These are phyloP conservation scores for Pyrenochaeta sp. DNA, from an alignment of 2,329 filamentous ascomycete genomes.

Conservation along the genomic window DNA sequence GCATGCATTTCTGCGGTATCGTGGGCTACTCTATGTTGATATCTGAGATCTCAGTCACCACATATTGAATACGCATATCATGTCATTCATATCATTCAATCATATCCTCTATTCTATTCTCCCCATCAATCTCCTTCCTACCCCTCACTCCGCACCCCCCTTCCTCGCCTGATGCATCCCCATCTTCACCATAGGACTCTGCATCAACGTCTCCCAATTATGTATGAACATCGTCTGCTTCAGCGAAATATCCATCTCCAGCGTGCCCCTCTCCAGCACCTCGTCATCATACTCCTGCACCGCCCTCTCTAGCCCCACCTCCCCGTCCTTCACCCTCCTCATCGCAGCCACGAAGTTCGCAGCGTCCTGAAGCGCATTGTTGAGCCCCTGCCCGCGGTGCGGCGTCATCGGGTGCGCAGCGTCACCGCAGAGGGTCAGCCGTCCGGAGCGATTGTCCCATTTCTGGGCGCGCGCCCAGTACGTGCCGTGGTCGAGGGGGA, in stretches of 20 bases:
- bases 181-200: constrained; percentile 39
- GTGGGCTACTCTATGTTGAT: background rate
- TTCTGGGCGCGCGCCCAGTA: constrained; percentile 39
- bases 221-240: constrained; percentile 52
- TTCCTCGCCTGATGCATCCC: constrained; percentile 15
- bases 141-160: background rate
- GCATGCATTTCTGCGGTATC: background rate
- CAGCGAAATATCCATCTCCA: constrained; percentile 55
- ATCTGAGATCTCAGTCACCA: background rate
- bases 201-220: constrained; percentile 45
- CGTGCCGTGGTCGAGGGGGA: constrained; percentile 40
- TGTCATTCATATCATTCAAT: background rate
- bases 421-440: constrained; percentile 47
- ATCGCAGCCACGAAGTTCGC: constrained; percentile 28
- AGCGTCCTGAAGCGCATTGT: constrained; percentile 46
- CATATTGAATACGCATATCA: background rate
- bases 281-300: constrained; percentile 45
- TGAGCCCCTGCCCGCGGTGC: constrained; percentile 45
- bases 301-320: constrained; percentile 15
- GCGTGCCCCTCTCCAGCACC: constrained; percentile 52
- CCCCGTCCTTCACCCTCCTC: constrained; percentile 6
- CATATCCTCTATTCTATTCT: too few relatives aligned
- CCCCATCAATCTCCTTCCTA: too few relatives aligned
- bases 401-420: constrained; percentile 51
- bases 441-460: constrained; percentile 45